These are phyloP conservation scores for Berberis thunbergii DNA, from an alignment of 164 flowering plant species.

Conservation along the genomic window DNA sequence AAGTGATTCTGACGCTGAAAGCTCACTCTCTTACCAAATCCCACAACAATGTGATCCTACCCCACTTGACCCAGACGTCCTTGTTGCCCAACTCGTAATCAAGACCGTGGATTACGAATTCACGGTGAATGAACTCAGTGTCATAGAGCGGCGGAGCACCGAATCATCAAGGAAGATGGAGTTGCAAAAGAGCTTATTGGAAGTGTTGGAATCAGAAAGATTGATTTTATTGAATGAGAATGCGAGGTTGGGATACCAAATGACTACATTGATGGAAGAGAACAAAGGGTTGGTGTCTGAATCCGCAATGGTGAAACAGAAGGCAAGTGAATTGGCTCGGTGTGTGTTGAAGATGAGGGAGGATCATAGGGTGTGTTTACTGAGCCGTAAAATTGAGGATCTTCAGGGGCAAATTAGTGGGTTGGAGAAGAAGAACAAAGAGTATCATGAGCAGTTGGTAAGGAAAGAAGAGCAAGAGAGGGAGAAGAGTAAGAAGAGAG, in stretches of 20 bases:
- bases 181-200: conserved; percentile 58
- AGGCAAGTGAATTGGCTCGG: conserved; percentile 56
- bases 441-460: conserved; percentile 34
- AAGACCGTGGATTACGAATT: conserved; percentile 44
- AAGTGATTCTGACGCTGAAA: conserved; percentile 48
- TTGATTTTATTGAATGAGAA: conserved; percentile 53
- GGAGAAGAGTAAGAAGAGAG: conserved; percentile 11
- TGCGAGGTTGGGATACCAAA: conserved; percentile 38
- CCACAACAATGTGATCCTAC: conserved; percentile 2
- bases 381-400: conserved; percentile 51
- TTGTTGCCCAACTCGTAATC: conserved; percentile 40
- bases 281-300: conserved; percentile 43
- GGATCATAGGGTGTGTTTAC: conserved; percentile 46
- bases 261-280: conserved; percentile 38
- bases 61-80: conserved; percentile 10
- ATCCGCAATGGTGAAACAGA: conserved; percentile 45
- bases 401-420: conserved; percentile 52
- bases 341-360: conserved; percentile 60
- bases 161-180: conserved; percentile 48
- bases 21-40: conserved; percentile 48
- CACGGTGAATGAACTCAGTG: conserved; percentile 22
- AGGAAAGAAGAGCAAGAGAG: conserved; percentile 23
- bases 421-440: conserved; percentile 58
- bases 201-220: conserved; percentile 74
- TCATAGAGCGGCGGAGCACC: conserved; percentile 10